These are phyloP conservation scores for Potentilla sterilis DNA, from an alignment of 306 rosid species.

Conservation along the genomic window DNA sequence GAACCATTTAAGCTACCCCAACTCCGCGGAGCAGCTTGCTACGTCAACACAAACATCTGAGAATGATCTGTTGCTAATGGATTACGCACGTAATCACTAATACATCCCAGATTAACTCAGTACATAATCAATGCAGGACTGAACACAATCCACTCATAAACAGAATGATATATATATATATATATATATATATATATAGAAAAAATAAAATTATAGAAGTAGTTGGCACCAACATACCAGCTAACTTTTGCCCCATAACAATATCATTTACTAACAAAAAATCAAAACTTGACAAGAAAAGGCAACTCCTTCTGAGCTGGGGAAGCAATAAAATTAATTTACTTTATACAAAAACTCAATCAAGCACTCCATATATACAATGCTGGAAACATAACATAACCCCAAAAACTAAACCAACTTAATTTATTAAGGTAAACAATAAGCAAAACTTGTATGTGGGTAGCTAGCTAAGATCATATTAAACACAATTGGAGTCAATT, in stretches of 20 bases:
- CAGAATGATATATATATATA: background rate
- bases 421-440: background rate
- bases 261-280: background rate
- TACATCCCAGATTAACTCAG: background rate
- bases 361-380: background rate
- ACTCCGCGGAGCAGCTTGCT: background rate
- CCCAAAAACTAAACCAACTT: background rate
- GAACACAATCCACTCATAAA: background rate
- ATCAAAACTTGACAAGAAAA: conserved; percentile 2
- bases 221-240: background rate
- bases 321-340: background rate
- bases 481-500: background rate
- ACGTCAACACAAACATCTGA: background rate
- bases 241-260: background rate
- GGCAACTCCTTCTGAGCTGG: background rate
- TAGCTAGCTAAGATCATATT: conserved; percentile 5
- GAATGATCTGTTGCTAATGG: background rate
- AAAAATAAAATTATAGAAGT: background rate
- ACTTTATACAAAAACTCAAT: background rate
- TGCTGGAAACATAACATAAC: background rate
- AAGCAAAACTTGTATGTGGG: background rate
- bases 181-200: background rate
- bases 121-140: background rate
- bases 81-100: background rate
- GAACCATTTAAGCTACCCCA: background rate